These are phyloP conservation scores for Zymoseptoria tritici DNA, from an alignment of 2,329 filamentous ascomycete genomes.

Conservation along the genomic window DNA sequence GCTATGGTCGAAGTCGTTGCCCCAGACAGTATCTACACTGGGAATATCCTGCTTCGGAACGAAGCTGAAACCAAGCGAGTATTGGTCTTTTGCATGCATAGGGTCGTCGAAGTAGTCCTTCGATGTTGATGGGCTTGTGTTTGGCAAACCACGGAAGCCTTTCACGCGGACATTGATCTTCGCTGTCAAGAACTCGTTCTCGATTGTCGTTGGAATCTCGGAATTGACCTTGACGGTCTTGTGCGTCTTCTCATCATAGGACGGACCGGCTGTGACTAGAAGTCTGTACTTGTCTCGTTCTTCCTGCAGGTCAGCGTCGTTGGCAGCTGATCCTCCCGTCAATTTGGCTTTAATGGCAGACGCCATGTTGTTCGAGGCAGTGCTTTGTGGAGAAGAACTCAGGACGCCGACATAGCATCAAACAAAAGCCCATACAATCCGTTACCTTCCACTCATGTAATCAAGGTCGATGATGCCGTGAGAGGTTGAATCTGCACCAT, in stretches of 20 bases:
- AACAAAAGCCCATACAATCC: too few relatives aligned
- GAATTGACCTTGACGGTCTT: constrained; percentile 68
- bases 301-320: constrained; percentile 31
- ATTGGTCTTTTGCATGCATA: constrained; percentile 67
- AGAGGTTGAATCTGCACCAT: not conserved
- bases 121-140: constrained; percentile 53
- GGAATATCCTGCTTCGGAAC: constrained; percentile 58
- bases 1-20: constrained; percentile 88
- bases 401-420: too few relatives aligned
- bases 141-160: constrained; percentile 57
- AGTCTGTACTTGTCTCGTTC: constrained; percentile 61
- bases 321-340: constrained; percentile 10
- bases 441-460: not conserved
- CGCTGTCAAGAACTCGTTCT: constrained; percentile 56
- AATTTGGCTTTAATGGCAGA: constrained; percentile 18
- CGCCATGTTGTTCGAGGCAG: constrained; percentile 12
- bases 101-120: constrained; percentile 69
- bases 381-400: too few relatives aligned
- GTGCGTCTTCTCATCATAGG: constrained; percentile 64
- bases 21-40: constrained; percentile 71
- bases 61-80: constrained; percentile 74
- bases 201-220: constrained; percentile 49
- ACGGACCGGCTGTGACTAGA: constrained; percentile 69
- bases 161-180: constrained; percentile 71
- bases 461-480: not conserved